phyloP scores from a whole-genome alignment of 192 early-diverging fungal genomes.

The Chytriomyces hyalinus region DNA sequence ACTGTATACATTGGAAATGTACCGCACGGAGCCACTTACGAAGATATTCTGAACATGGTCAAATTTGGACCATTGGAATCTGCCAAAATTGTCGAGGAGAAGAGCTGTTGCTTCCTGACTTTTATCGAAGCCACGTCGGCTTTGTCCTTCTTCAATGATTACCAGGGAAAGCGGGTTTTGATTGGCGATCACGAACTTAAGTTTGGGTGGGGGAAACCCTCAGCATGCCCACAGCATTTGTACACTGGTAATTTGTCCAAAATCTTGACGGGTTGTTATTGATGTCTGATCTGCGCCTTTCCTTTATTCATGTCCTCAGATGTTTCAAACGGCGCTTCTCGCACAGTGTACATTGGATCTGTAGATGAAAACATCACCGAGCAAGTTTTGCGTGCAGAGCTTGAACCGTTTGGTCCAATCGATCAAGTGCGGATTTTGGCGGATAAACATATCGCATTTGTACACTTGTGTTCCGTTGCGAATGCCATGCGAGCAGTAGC shows the following conservation, averaged over 20 bases:
- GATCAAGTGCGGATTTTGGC: constrained; percentile 73
- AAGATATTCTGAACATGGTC: constrained; percentile 75
- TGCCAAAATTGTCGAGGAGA: constrained; percentile 74
- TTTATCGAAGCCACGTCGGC: constrained; percentile 76
- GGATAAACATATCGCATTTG: constrained; percentile 84
- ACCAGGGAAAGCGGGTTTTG: constrained; percentile 51
- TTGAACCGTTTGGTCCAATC: constrained; percentile 72
- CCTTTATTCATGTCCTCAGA: constrained; percentile 41
- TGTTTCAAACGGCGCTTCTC: constrained; percentile 70
- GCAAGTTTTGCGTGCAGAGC: constrained; percentile 57
- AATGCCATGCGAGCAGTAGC: constrained; percentile 78
- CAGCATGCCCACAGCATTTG: constrained; percentile 55
- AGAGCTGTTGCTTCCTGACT: constrained; percentile 81
- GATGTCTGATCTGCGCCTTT: not conserved
- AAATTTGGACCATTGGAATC: constrained; percentile 72
- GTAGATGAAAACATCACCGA: constrained; percentile 69
- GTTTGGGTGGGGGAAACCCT: constrained; percentile 78
- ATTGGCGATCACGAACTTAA: constrained; percentile 68
- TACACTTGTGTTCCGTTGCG: constrained; percentile 74
- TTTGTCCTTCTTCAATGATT: constrained; percentile 63
- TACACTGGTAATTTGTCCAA: constrained; percentile 40
- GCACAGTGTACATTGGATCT: constrained; percentile 83
- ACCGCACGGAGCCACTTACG: constrained; percentile 58
- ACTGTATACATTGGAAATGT: constrained; percentile 87
- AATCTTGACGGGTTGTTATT: not conserved